Evolutionary conservation across 78 protist species (phyloP).

Genomic region (Diacronema lutheri): DNA sequence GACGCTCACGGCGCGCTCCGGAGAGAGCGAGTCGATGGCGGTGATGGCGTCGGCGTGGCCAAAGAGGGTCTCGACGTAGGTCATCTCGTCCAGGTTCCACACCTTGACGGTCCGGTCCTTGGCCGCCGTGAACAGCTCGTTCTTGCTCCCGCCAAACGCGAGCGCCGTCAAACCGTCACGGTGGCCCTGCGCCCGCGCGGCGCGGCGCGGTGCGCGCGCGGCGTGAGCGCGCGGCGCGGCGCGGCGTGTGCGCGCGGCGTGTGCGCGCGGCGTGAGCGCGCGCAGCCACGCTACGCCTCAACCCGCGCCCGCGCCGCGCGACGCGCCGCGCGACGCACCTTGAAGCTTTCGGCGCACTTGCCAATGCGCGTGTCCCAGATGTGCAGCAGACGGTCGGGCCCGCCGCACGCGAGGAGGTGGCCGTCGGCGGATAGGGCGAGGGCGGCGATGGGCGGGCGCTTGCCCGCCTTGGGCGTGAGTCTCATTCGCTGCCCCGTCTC

Average conservation of each 20-base stretch:
- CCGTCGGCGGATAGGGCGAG: constrained; percentile 66
- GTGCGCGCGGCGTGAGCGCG: not conserved
- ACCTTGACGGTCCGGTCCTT: constrained; percentile 70
- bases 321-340: not conserved
- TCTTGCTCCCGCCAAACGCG: constrained; percentile 58
- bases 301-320: too few relatives aligned
- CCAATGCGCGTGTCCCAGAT: constrained; percentile 49
- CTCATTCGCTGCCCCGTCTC: not conserved
- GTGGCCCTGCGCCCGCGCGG: constrained; percentile 35
- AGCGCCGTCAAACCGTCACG: constrained; percentile 44
- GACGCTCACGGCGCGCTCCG: constrained; percentile 51
- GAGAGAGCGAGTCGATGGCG: constrained; percentile 55
- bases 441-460: constrained; percentile 2
- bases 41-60: constrained; percentile 66
- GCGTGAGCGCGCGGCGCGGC: not conserved
- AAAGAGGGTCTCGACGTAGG: constrained; percentile 75
- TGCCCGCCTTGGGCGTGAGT: not conserved
- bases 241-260: not conserved
- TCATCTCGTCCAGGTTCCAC: constrained; percentile 72
- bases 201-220: not conserved
- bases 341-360: constrained; percentile 31
- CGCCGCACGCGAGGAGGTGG: constrained; percentile 56
- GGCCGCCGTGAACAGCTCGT: constrained; percentile 55
- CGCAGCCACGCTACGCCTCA: not conserved
- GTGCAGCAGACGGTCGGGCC: constrained; percentile 45